These are phyloP conservation scores for Cladorrhinum sp. DNA, from an alignment of 2,329 filamentous ascomycete species.

Conservation along the genomic window DNA sequence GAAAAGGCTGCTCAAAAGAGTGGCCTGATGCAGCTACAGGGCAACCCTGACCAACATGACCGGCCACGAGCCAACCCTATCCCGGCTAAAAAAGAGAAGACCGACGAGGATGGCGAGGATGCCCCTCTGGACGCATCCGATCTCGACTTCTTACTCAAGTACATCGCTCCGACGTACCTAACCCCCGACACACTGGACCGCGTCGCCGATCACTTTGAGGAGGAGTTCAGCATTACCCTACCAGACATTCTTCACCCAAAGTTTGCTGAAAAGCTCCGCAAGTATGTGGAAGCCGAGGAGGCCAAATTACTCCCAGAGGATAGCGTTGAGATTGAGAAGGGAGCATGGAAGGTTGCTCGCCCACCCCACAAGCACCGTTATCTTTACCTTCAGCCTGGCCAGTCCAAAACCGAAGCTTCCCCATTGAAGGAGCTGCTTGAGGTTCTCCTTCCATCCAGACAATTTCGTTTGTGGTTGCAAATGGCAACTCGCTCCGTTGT, in stretches of 20 bases:
- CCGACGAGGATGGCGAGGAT: slow-evolving; percentile 50
- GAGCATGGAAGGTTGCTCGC: slow-evolving; percentile 70
- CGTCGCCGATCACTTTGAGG: slow-evolving; percentile 73
- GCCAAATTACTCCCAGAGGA: slow-evolving; percentile 43
- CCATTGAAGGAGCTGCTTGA: slow-evolving; percentile 77
- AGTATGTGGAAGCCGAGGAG: slow-evolving; percentile 68
- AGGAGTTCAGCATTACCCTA: slow-evolving; percentile 80
- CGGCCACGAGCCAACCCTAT: slow-evolving; percentile 64
- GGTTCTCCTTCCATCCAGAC: slow-evolving; percentile 74
- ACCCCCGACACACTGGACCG: slow-evolving; percentile 88
- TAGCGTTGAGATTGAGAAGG: slow-evolving; percentile 56
- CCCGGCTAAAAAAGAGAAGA: slow-evolving; percentile 39
- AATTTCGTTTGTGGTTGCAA: slow-evolving; percentile 88
- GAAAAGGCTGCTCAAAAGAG: slow-evolving; percentile 86
- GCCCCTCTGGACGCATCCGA: slow-evolving; percentile 68
- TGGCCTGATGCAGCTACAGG: slow-evolving; percentile 87
- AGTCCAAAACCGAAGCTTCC: slow-evolving; percentile 43
- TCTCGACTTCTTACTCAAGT: slow-evolving; percentile 85
- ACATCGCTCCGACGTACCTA: slow-evolving; percentile 84
- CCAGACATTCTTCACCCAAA: slow-evolving; percentile 74
- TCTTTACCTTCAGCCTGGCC: slow-evolving; percentile 67
- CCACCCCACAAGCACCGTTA: slow-evolving; percentile 96
- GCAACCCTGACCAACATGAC: slow-evolving; percentile 87
- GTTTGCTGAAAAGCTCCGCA: slow-evolving; percentile 69
- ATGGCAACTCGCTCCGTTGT: slow-evolving; percentile 75